Conservation (phyloP, 768 basidiomycete genomes). For the Saitozyma podzolica region DNA sequence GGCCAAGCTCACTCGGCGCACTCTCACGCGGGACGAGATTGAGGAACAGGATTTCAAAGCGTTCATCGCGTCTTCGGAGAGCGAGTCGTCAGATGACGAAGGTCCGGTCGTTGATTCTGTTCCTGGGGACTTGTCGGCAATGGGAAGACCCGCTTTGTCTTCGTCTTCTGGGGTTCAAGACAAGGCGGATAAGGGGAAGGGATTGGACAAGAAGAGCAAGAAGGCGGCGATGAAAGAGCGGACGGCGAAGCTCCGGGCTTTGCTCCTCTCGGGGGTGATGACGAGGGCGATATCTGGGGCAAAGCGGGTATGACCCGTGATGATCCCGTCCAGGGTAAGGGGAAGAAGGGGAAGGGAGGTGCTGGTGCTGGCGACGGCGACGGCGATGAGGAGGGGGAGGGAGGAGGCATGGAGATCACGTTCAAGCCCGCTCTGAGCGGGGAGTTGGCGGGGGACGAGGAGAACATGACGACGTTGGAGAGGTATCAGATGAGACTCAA, state of each 20-base stretch:
- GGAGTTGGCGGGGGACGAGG: slow-evolving; percentile 48
- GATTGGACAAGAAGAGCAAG: slow-evolving; percentile 46
- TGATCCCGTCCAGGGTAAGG: slow-evolving; percentile 18
- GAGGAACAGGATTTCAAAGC: slow-evolving; percentile 87
- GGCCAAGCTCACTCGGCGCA: slow-evolving; percentile 72
- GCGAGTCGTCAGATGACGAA: slow-evolving; percentile 55
- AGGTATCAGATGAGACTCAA: slow-evolving; percentile 84
- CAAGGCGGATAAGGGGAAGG: slow-evolving; percentile 17
- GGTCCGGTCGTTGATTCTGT: neutral
- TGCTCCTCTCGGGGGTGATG: slow-evolving; percentile 69
- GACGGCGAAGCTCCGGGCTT: slow-evolving; percentile 71
- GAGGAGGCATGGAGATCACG: slow-evolving; percentile 90
- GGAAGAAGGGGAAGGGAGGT: slow-evolving; percentile 9
- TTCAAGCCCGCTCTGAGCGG: slow-evolving; percentile 80
- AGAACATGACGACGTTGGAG: slow-evolving; percentile 84
- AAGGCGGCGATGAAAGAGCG: slow-evolving; percentile 56
- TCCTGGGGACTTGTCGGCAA: neutral
- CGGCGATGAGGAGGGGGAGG: slow-evolving; percentile 10
- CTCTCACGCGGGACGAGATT: slow-evolving; percentile 77
- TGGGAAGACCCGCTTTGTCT: neutral
- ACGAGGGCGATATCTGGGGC: slow-evolving; percentile 79
- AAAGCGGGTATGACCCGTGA: slow-evolving; percentile 54
- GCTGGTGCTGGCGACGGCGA: slow-evolving; percentile 14
- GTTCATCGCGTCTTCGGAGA: slow-evolving; percentile 70
- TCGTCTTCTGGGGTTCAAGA: neutral